Conservation (phyloP, 1,139 yeast genomes). For the Debaryomyces coudertii region DNA sequence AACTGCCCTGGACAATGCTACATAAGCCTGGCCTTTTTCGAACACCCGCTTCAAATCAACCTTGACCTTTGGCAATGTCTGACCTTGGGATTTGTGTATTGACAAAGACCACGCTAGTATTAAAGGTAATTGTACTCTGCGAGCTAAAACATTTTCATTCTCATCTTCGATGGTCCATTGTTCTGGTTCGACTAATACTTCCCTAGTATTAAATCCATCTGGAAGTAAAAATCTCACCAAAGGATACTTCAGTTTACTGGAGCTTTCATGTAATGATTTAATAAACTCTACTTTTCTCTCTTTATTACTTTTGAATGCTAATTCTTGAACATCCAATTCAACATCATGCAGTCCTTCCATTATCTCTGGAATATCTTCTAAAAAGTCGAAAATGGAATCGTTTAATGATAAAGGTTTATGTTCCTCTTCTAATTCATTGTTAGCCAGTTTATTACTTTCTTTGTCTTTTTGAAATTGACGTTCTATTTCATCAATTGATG, state of each 20-base stretch:
- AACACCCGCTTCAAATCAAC: conserved; percentile 79
- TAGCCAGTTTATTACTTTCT: conserved; percentile 13
- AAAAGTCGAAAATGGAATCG: conserved; percentile 30
- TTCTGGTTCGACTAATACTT: conserved; percentile 55
- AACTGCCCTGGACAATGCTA: conserved; percentile 86
- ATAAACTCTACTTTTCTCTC: conserved; percentile 26
- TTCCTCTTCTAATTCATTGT: conserved; percentile 11
- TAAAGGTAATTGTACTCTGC: conserved; percentile 68
- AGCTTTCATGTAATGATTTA: conserved; percentile 20
- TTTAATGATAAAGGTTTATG: conserved; percentile 15
- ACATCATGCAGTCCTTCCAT: conserved; percentile 11
- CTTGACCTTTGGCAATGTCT: conserved; percentile 78
- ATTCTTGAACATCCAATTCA: conserved; percentile 11
- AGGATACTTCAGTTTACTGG: conserved; percentile 55
- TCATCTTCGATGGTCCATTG: conserved; percentile 49
- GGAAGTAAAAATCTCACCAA: conserved; percentile 73
- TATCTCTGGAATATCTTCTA: conserved; percentile 22
- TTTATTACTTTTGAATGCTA: conserved; percentile 18
- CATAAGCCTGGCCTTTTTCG: conserved; percentile 95
- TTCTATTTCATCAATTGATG: conserved; percentile 21
- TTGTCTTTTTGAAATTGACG: conserved; percentile 12
- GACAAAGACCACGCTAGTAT: conserved; percentile 95
- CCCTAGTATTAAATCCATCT: conserved; percentile 67
- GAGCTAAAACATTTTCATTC: conserved; percentile 30
- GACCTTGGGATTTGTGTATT: conserved; percentile 96